These are phyloP conservation scores for Neovahlkampfia damariscottae DNA, from an alignment of 78 protist species.

Conservation along the genomic window DNA sequence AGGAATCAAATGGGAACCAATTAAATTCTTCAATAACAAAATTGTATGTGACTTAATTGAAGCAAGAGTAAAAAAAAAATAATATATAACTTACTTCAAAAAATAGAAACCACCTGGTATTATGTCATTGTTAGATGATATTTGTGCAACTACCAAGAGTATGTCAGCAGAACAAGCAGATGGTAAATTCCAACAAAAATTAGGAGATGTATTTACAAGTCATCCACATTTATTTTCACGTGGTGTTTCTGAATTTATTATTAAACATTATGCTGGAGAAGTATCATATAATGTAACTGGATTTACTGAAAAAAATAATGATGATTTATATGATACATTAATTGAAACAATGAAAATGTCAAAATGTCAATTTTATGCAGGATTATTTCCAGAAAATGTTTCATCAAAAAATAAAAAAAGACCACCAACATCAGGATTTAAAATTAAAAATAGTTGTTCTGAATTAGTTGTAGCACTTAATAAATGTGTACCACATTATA, in stretches of 20 bases:
- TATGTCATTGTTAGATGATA: slow-evolving; percentile 25
- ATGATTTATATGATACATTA: slow-evolving; percentile 43
- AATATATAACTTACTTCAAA: slow-evolving; percentile 25
- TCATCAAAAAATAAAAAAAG: slow-evolving; percentile 40
- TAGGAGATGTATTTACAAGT: neutral
- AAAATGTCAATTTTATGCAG: slow-evolving; percentile 16
- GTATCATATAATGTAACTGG: slow-evolving; percentile 58
- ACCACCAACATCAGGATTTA: slow-evolving; percentile 72
- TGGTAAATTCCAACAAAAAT: neutral
- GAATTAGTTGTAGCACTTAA: slow-evolving; percentile 35
- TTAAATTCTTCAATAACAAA: slow-evolving; percentile 75
- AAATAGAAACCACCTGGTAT: slow-evolving; percentile 10
- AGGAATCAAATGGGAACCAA: slow-evolving; percentile 64
- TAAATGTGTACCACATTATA: slow-evolving; percentile 59
- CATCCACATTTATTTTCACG: neutral
- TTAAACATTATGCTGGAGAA: slow-evolving; percentile 85
- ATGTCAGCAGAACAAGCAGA: slow-evolving; percentile 18
- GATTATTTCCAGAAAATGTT: slow-evolving; percentile 40
- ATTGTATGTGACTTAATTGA: slow-evolving; percentile 55
- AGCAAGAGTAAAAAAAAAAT: slow-evolving; percentile 16
- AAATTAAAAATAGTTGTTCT: slow-evolving; percentile 47
- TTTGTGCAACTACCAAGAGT: slow-evolving; percentile 17
- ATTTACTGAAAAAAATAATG: slow-evolving; percentile 80
- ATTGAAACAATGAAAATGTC: slow-evolving; percentile 9
- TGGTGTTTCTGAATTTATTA: neutral